phyloP scores from a whole-genome alignment of 2,329 filamentous ascomycete species.

The Nakataea oryzae region DNA sequence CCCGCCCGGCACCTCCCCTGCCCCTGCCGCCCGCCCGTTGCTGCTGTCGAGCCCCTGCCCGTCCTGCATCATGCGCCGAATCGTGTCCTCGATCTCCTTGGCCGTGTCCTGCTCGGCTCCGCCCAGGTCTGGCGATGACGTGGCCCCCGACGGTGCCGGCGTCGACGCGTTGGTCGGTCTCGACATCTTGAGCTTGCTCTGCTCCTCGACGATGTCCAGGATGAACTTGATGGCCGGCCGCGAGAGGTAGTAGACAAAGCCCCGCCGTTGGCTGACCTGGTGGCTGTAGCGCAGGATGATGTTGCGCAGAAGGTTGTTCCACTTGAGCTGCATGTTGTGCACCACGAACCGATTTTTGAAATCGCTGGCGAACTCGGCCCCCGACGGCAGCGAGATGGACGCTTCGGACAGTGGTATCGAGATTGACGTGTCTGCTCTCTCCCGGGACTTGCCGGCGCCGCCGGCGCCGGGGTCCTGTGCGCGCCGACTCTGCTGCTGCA shows the following conservation, averaged over 20 bases:
- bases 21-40: constrained; percentile 17
- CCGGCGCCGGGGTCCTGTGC: constrained; percentile 1
- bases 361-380: constrained; percentile 79
- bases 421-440: constrained; percentile 27
- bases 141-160: neutral
- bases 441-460: constrained; percentile 14
- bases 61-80: constrained; percentile 76
- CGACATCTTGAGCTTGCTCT: constrained; percentile 57
- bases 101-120: constrained; percentile 46
- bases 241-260: constrained; percentile 97
- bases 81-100: constrained; percentile 68
- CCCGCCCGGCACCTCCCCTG: constrained; percentile 15
- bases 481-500: constrained; percentile 21
- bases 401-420: constrained; percentile 32
- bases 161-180: constrained; percentile 10
- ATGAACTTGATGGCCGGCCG: constrained; percentile 95
- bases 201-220: constrained; percentile 91
- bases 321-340: constrained; percentile 95
- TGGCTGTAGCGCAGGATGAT: constrained; percentile 96
- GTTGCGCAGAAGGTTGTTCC: constrained; percentile 93
- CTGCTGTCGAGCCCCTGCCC: constrained; percentile 54
- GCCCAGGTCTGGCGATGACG: constrained; percentile 23
- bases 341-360: constrained; percentile 98
- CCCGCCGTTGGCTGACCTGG: constrained; percentile 88
- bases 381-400: constrained; percentile 55